Evolutionary conservation across 352 stramenopile genomes (phyloP).

Genomic region (Phytopythium vexans): DNA sequence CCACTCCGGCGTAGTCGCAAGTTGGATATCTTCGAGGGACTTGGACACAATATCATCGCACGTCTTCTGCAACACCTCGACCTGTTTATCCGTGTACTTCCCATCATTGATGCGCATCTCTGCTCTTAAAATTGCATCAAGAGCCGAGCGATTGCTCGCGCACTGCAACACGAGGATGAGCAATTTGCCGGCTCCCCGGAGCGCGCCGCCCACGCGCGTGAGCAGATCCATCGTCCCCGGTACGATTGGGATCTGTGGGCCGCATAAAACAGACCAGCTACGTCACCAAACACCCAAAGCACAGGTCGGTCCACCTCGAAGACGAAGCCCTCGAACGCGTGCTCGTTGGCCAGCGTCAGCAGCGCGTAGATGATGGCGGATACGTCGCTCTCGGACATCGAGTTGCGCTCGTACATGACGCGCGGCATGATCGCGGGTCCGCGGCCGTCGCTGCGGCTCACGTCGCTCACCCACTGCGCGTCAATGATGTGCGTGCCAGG

Average conservation of each 20-base stretch:
- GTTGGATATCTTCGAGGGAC: neutral
- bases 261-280: neutral
- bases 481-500: constrained; percentile 76
- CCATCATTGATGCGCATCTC: neutral
- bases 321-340: constrained; percentile 69
- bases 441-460: constrained; percentile 12
- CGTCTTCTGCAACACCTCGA: neutral
- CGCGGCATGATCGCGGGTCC: constrained; percentile 61
- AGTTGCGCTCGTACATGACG: constrained; percentile 78
- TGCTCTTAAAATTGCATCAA: too few species aligned
- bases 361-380: constrained; percentile 51
- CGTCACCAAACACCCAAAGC: neutral
- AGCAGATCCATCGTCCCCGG: constrained; percentile 60
- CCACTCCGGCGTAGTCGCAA: constrained; percentile 13
- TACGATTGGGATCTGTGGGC: constrained; percentile 45
- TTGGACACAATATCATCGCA: neutral
- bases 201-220: constrained; percentile 44
- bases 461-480: constrained; percentile 41
- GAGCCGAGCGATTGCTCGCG: constrained; percentile 51
- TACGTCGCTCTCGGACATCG: constrained; percentile 43
- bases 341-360: constrained; percentile 26
- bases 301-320: constrained; percentile 43
- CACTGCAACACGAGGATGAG: constrained; percentile 63
- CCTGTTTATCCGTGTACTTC: neutral
- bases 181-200: constrained; percentile 43